Evolutionary conservation across 441 rosid genomes (phyloP).

Genomic region (Mallotus repandus): DNA sequence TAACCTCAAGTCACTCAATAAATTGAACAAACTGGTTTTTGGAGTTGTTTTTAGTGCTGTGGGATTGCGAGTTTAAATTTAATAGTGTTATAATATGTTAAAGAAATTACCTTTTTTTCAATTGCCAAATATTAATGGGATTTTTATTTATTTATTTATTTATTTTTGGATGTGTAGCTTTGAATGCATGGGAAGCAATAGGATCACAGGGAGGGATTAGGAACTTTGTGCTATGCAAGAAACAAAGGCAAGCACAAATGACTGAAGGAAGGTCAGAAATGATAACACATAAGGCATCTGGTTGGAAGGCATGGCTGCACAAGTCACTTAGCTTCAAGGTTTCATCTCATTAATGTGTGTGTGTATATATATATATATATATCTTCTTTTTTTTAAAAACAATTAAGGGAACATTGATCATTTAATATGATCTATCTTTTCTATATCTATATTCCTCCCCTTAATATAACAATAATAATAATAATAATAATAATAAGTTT

Average conservation of each 20-base stretch:
- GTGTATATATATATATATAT: too few relatives aligned
- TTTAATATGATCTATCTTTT: background rate
- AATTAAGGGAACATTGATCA: background rate
- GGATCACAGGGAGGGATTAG: conserved; percentile 39
- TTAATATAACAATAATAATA: too few relatives aligned
- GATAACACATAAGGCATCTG: conserved; percentile 28
- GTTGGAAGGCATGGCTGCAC: conserved; percentile 58
- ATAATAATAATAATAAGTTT: background rate
- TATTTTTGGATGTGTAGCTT: conserved; percentile 24
- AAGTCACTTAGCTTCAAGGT: conserved; percentile 34
- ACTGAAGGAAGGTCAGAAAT: conserved; percentile 31
- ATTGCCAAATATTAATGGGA: background rate
- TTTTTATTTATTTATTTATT: too few relatives aligned
- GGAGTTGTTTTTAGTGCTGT: too few relatives aligned
- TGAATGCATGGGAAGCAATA: conserved; percentile 47
- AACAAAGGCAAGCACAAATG: conserved; percentile 35
- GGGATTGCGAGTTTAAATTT: too few relatives aligned
- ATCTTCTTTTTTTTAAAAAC: too few relatives aligned
- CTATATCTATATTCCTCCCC: too few relatives aligned
- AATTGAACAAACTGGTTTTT: too few relatives aligned
- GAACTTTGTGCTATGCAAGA: conserved; percentile 54
- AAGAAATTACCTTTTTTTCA: background rate
- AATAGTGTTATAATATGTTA: too few relatives aligned
- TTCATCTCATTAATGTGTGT: background rate
- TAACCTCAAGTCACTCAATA: too few relatives aligned